Evolutionary conservation across 495 filamentous ascomycete genomes (phyloP).

Genomic region (Apiosordaria backusii): DNA sequence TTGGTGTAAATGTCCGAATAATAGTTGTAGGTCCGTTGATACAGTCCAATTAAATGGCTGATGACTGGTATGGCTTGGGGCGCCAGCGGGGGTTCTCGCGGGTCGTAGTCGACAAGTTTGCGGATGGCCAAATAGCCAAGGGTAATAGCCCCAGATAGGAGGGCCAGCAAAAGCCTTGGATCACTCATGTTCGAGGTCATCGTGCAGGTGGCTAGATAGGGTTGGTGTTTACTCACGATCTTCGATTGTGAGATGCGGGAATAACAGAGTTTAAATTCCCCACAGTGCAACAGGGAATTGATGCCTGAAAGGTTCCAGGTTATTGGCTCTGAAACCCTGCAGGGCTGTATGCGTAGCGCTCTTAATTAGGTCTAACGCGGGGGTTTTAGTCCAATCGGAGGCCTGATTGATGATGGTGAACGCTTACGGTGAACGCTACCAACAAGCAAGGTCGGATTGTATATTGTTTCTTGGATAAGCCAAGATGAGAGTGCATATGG

Average conservation of each 20-base stretch:
- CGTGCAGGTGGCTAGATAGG: not conserved
- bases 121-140: conserved; percentile 17
- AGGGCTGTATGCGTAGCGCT: not conserved
- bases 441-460: not conserved
- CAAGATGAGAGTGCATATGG: no score
- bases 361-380: not conserved
- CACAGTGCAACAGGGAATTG: not conserved
- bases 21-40: conserved; percentile 20
- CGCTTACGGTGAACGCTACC: not conserved
- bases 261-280: not conserved
- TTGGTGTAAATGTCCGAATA: conserved; percentile 10
- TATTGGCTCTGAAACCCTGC: not conserved
- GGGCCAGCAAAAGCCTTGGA: not conserved
- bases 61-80: conserved; percentile 27
- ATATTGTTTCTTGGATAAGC: not conserved
- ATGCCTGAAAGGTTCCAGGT: not conserved
- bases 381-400: not conserved
- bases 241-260: not conserved
- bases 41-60: conserved; percentile 33
- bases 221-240: no score
- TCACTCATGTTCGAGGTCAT: not conserved
- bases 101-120: conserved; percentile 25
- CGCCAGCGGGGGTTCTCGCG: conserved; percentile 32
- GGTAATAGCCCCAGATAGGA: conserved; percentile 12
- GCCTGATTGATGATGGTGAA: not conserved